Conservation (phyloP, 345 rosid genomes). For the Combretum micranthum region DNA sequence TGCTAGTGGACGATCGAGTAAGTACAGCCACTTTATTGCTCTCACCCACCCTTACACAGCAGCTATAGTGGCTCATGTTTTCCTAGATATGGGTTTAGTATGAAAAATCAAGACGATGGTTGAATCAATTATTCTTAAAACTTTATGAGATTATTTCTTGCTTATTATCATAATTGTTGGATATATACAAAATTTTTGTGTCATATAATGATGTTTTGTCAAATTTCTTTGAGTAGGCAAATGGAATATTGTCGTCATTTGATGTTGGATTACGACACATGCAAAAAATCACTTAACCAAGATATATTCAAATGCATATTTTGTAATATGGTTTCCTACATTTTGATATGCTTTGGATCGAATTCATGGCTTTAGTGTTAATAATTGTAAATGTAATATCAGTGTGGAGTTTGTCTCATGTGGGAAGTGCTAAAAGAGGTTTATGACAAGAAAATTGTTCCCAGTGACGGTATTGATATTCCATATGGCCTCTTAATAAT, state of each 20-base stretch:
- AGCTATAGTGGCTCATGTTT: no score
- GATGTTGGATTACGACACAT: constrained; percentile 60
- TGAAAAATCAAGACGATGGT: no score
- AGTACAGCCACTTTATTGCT: no score
- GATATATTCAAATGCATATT: constrained; percentile 28
- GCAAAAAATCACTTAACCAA: constrained; percentile 58
- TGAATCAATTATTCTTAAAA: no score
- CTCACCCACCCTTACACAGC: no score
- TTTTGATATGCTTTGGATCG: no score
- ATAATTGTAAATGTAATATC: constrained; percentile 6
- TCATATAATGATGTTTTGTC: neutral
- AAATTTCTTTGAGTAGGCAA: constrained; percentile 45
- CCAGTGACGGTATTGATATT: constrained; percentile 53
- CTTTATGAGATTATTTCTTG: no score
- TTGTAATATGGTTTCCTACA: no score
- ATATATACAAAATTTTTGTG: neutral
- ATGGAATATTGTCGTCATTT: constrained; percentile 71
- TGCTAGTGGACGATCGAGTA: no score
- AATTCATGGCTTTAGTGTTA: no score
- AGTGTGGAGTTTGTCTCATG: constrained; percentile 47
- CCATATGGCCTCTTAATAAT: constrained; percentile 72
- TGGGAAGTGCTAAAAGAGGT: constrained; percentile 56
- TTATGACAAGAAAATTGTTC: constrained; percentile 36
- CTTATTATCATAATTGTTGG: neutral
- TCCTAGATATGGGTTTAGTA: no score